Percentiles rank a stretch among this genome's conserved stretches.
These are phyloP conservation scores for Aspergillus phoenicis DNA, from an alignment of 2,329 filamentous ascomycete genomes.

Conservation along the genomic window DNA sequence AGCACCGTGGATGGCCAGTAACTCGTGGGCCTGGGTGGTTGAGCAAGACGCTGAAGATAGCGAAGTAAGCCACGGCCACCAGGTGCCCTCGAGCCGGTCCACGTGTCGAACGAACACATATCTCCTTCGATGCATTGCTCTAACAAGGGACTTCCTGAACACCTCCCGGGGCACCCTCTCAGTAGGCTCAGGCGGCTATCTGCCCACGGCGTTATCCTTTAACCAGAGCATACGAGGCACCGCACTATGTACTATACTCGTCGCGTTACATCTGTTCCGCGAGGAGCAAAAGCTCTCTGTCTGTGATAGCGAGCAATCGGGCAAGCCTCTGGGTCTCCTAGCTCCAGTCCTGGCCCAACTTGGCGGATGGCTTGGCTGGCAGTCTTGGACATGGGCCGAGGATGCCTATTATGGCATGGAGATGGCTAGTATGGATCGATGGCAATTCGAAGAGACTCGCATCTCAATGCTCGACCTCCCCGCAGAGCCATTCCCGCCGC, in stretches of 20 bases:
- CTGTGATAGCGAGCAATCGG: slow-evolving; percentile 52
- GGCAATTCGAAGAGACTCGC: slow-evolving; percentile 58
- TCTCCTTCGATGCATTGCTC: slow-evolving; percentile 52
- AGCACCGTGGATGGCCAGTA: slow-evolving; percentile 57
- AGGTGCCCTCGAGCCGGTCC: slow-evolving; percentile 26
- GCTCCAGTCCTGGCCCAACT: slow-evolving; percentile 80
- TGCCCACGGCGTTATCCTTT: slow-evolving; percentile 63
- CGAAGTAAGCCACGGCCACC: slow-evolving; percentile 22
- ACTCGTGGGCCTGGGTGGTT: slow-evolving; percentile 72
- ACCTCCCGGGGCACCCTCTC: slow-evolving; percentile 61
- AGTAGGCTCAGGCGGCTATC: slow-evolving; percentile 60
- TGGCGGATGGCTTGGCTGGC: slow-evolving; percentile 77
- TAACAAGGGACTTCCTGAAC: slow-evolving; percentile 67
- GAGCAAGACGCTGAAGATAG: slow-evolving; percentile 54
- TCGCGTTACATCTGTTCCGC: slow-evolving; percentile 78
- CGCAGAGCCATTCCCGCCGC: slow-evolving; percentile 57
- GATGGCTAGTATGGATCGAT: slow-evolving; percentile 56
- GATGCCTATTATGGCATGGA: slow-evolving; percentile 64
- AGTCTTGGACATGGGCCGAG: slow-evolving; percentile 58
- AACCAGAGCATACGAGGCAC: slow-evolving; percentile 61
- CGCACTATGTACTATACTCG: slow-evolving; percentile 68
- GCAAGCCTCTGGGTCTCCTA: slow-evolving; percentile 55
- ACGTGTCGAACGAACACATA: slow-evolving; percentile 45
- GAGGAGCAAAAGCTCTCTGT: slow-evolving; percentile 86
- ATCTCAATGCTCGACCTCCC: slow-evolving; percentile 50